A percentile compares a stretch with the other conserved stretches of the same genome.
Evolutionary conservation across 140 eudicot species (phyloP).

Genomic region (Erigeron philadelphicus): DNA sequence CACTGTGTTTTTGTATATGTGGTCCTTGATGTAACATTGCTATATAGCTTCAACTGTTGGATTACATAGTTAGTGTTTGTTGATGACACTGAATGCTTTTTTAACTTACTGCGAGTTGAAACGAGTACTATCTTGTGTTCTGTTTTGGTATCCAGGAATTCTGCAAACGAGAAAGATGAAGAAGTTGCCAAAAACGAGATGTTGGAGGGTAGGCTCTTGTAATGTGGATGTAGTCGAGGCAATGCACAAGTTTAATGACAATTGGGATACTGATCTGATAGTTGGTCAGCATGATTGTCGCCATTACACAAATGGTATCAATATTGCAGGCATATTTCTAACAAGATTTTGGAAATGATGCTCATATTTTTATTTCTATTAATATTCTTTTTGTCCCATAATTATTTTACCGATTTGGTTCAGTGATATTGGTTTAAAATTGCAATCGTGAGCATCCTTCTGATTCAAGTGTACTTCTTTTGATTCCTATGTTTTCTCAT

Average conservation of each 20-base stretch:
- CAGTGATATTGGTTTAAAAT: neutral
- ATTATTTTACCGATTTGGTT: neutral
- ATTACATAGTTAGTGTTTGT: no score
- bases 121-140: neutral
- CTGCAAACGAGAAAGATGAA: constrained; percentile 50
- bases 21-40: no score
- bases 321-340: constrained; percentile 12
- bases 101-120: no score
- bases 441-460: neutral
- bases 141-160: constrained; percentile 37
- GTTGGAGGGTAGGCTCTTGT: constrained; percentile 74
- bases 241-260: constrained; percentile 43
- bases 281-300: constrained; percentile 82
- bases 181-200: constrained; percentile 59
- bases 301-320: constrained; percentile 65
- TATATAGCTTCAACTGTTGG: no score
- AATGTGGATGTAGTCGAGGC: constrained; percentile 39
- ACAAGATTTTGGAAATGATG: neutral
- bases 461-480: neutral
- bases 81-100: no score
- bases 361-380: constrained; percentile 3
- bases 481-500: neutral
- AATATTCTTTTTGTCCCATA: constrained; percentile 11
- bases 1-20: no score
- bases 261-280: constrained; percentile 66